Evolutionary conservation across 768 basidiomycete species (phyloP).

Genomic region (Boletus rubroflammeus): DNA sequence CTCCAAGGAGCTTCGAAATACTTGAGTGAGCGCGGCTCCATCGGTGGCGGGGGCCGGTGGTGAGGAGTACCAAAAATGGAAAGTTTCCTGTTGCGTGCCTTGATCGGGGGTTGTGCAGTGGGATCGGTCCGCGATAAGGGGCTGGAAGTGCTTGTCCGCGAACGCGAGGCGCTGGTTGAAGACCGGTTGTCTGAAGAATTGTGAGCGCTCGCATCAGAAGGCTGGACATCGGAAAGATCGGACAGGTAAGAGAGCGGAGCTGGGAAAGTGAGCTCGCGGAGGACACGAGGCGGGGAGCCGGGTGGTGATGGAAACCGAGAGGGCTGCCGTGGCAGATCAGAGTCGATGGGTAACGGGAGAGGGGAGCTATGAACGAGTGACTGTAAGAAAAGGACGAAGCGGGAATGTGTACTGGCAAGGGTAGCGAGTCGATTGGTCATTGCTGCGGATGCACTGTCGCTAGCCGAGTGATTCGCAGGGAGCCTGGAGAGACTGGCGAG

Average conservation of each 20-base stretch:
- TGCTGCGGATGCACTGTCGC: constrained; percentile 23
- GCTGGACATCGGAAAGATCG: constrained; percentile 13
- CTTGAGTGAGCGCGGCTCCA: constrained; percentile 44
- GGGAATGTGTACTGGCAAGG: constrained; percentile 63
- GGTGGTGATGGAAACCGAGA: constrained; percentile 16
- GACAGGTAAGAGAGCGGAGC: constrained; percentile 58
- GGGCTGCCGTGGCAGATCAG: constrained; percentile 35
- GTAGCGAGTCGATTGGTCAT: constrained; percentile 39
- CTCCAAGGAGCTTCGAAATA: constrained; percentile 52
- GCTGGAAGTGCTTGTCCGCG: constrained; percentile 7
- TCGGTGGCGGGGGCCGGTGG: constrained; percentile 43
- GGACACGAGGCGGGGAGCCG: constrained; percentile 28
- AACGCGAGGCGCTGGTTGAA: constrained; percentile 5
- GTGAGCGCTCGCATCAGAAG: constrained; percentile 8
- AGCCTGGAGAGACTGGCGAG: constrained; percentile 47
- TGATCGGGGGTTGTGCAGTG: constrained; percentile 9
- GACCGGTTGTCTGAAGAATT: constrained; percentile 1
- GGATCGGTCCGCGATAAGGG: constrained; percentile 23
- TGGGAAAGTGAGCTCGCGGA: constrained; percentile 68
- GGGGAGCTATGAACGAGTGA: constrained; percentile 64
- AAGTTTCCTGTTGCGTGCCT: constrained; percentile 17
- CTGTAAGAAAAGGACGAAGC: constrained; percentile 71
- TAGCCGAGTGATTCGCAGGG: constrained; percentile 24
- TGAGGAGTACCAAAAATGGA: constrained; percentile 39
- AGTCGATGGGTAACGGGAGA: constrained; percentile 44